A percentile compares a stretch with the other conserved stretches of the same genome.
Evolutionary conservation across 2,329 filamentous ascomycete genomes (phyloP).

Genomic region (Trichoderma cornu-damae): DNA sequence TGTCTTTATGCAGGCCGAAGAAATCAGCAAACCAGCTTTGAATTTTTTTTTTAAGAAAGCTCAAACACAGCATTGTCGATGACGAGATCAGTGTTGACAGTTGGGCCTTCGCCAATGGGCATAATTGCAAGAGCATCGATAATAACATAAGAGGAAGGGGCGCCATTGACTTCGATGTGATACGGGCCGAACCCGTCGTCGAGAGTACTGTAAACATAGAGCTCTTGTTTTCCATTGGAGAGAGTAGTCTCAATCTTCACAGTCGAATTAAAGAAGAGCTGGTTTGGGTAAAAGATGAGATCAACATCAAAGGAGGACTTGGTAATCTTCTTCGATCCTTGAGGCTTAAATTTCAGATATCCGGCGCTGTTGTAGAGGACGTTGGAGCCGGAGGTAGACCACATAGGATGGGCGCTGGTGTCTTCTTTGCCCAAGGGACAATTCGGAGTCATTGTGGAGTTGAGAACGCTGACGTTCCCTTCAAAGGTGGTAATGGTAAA

Average conservation of each 20-base stretch:
- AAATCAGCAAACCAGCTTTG: too few species aligned
- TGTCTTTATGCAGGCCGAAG: too few species aligned
- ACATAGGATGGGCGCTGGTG: neutral
- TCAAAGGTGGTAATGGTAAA: neutral
- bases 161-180: neutral
- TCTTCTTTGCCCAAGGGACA: neutral
- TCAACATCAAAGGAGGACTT: neutral
- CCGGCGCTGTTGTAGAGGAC: constrained; percentile 6
- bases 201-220: constrained; percentile 1
- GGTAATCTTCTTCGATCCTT: neutral
- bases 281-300: neutral
- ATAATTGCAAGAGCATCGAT: neutral
- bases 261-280: neutral
- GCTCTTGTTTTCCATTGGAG: neutral
- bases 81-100: constrained; percentile 2
- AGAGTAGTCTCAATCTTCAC: neutral
- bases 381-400: constrained; percentile 4
- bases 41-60: constrained; percentile 8
- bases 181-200: neutral
- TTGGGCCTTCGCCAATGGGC: constrained; percentile 7
- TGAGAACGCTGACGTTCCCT: neutral
- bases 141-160: neutral
- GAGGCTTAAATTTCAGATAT: neutral
- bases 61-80: neutral
- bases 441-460: neutral